Percentiles rank a stretch among this genome's conserved stretches.
Conservation (phyloP, 2,329 filamentous ascomycete genomes). For the Laburnicola sp. region DNA sequence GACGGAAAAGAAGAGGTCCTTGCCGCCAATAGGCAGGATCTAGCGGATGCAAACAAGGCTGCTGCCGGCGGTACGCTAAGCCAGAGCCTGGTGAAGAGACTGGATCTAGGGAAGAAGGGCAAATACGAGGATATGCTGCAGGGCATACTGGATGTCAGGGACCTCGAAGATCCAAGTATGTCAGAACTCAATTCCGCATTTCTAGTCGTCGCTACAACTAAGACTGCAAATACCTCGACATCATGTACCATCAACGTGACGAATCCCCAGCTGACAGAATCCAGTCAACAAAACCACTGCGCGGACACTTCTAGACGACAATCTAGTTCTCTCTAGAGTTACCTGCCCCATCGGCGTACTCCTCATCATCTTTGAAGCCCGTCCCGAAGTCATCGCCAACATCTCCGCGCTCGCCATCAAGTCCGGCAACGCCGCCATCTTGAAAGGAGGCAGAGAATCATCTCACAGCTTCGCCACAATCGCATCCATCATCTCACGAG, state of each 20-base stretch:
- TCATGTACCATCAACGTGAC: no score
- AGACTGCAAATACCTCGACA: no score
- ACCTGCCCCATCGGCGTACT: slow-evolving; percentile 97
- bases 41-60: slow-evolving; percentile 72
- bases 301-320: slow-evolving; percentile 83
- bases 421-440: slow-evolving; percentile 92
- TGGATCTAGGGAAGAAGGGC: slow-evolving; percentile 82
- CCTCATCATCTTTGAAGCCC: slow-evolving; percentile 96
- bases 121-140: slow-evolving; percentile 99
- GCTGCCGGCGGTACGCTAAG: slow-evolving; percentile 76
- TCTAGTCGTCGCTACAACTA: no score
- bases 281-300: slow-evolving; percentile 82
- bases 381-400: slow-evolving; percentile 97
- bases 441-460: slow-evolving; percentile 97
- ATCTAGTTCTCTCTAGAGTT: slow-evolving; percentile 80
- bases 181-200: slow-evolving; percentile 17
- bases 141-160: slow-evolving; percentile 85
- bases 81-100: slow-evolving; percentile 79
- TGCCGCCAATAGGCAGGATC: slow-evolving; percentile 81
- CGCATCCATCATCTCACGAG: slow-evolving; percentile 77
- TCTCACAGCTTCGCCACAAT: slow-evolving; percentile 94
- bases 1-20: slow-evolving; percentile 74
- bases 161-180: slow-evolving; percentile 82
- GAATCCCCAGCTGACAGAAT: slow-evolving; percentile 16
- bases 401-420: slow-evolving; percentile 96